Evolutionary conservation across 805 yeast genomes (phyloP), one percentile per base, ranked within the genome.

Genomic region (Schwanniomyces pseudopolymorphus): DNA sequence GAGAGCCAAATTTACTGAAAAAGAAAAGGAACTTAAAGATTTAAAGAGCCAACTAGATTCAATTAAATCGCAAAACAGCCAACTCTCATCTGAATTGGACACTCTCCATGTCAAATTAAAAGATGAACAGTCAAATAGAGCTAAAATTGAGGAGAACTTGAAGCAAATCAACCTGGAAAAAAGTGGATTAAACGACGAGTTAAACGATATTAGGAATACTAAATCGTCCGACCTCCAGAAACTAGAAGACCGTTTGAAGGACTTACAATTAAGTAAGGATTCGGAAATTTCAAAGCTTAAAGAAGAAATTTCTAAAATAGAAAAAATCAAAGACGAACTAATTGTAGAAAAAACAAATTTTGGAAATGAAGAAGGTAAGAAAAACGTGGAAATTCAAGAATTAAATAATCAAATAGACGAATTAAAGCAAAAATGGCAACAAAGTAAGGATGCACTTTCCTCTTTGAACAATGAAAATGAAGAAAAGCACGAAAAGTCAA

Each of bases 111-210:
- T 9, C 16, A 28, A 26, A 7, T 27, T 54, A 48, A 41, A 20
- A 2, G 53, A 50, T 25, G 37, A 43, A 9, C 49, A 44, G 5
- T 50, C 50, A 10, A 40, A 52, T 36, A 48, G 45, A 5, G 22
- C 39, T 16, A 35, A 52, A 28, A 46, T 51, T 19, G 42, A 42
- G 4, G 20, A 31, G 47, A 41, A 16, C 31, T 37, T 44, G 35
- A 26, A 26, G 14, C 5, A 22, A 22, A 22, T 14, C n/a, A 25
- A 24, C 6, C 33, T 16, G 20, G 28, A 17, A 9, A 14, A 39
- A 24, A 19, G 16, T 7, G 6, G 6, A 8, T 39, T 26, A 20
- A n/a, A n/a, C 5, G 25, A 2, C 6, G 13, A 22, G 9, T 39
- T 17, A 20, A 39, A 25, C 13, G 25, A 13, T 43, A 42, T 5